These are phyloP conservation scores for Spatholobus suberectus DNA, from an alignment of 306 rosid species.

Conservation along the genomic window DNA sequence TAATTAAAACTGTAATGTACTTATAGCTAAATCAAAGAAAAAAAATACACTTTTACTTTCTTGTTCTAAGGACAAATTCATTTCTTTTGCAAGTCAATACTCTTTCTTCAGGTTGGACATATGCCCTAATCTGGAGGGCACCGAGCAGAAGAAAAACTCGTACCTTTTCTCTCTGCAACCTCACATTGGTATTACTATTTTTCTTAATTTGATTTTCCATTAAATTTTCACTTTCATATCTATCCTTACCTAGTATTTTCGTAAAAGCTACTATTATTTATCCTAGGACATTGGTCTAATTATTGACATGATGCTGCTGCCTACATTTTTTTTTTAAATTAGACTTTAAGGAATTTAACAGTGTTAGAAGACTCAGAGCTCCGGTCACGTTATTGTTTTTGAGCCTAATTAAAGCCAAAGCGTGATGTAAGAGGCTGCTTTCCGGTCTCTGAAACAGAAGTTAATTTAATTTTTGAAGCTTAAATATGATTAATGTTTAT, in stretches of 20 bases:
- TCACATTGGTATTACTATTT: background rate
- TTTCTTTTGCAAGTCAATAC: background rate
- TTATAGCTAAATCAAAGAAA: background rate
- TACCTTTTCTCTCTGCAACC: constrained; percentile 5
- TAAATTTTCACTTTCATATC: background rate
- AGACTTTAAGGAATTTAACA: constrained; percentile 34
- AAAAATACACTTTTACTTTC: background rate
- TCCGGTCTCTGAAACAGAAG: constrained; percentile 37
- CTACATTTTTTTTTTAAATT: background rate
- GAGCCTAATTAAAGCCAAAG: constrained; percentile 43
- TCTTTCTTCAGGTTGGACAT: constrained; percentile 28
- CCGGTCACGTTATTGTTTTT: constrained; percentile 36
- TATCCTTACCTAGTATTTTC: background rate
- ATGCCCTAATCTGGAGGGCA: constrained; percentile 37
- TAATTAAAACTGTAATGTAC: too few species aligned
- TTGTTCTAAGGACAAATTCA: background rate
- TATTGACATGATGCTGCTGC: constrained; percentile 26
- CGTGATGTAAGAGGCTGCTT: constrained; percentile 53
- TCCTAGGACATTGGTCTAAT: constrained; percentile 4
- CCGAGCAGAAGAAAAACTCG: constrained; percentile 17
- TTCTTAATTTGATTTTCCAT: background rate
- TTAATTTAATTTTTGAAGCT: constrained; percentile 16
- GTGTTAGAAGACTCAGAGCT: constrained; percentile 47
- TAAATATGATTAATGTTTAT: constrained; percentile 15
- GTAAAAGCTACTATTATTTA: constrained; percentile 3